These are phyloP conservation scores for Oryza officinalis DNA, from an alignment of 176 grass and related monocot genomes.

Conservation along the genomic window DNA sequence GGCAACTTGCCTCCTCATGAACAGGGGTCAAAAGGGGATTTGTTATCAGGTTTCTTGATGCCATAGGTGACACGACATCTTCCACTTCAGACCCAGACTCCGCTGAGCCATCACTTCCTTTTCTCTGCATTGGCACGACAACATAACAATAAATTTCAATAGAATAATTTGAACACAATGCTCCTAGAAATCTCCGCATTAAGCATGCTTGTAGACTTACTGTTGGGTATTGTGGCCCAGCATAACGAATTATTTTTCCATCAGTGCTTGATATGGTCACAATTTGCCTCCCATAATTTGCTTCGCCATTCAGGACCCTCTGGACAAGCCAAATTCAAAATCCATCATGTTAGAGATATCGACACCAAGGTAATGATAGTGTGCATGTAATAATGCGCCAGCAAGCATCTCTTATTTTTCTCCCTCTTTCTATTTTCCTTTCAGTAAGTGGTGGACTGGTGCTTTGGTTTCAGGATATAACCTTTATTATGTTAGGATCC, in stretches of 20 bases:
- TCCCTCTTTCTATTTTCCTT: neutral
- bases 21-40: conserved; percentile 70
- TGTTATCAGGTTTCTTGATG: conserved; percentile 47
- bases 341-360: conserved; percentile 19
- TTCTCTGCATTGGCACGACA: conserved; percentile 66
- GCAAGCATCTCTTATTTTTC: conserved; percentile 7
- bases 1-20: conserved; percentile 80
- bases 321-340: conserved; percentile 40
- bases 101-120: conserved; percentile 84
- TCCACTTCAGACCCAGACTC: conserved; percentile 95
- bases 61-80: conserved; percentile 58
- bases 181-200: conserved; percentile 27
- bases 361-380: neutral
- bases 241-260: conserved; percentile 80
- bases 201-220: conserved; percentile 56
- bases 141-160: conserved; percentile 32
- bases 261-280: conserved; percentile 81
- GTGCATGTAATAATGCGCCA: neutral
- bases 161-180: neutral
- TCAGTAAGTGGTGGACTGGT: neutral
- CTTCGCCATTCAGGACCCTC: conserved; percentile 88
- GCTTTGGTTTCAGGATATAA: conserved; percentile 6
- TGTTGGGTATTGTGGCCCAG: conserved; percentile 52
- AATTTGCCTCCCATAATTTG: conserved; percentile 88
- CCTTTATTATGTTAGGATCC: conserved; percentile 81